phyloP scores from a whole-genome alignment of 2,329 filamentous ascomycete genomes.

The Geosmithia putterillii region DNA sequence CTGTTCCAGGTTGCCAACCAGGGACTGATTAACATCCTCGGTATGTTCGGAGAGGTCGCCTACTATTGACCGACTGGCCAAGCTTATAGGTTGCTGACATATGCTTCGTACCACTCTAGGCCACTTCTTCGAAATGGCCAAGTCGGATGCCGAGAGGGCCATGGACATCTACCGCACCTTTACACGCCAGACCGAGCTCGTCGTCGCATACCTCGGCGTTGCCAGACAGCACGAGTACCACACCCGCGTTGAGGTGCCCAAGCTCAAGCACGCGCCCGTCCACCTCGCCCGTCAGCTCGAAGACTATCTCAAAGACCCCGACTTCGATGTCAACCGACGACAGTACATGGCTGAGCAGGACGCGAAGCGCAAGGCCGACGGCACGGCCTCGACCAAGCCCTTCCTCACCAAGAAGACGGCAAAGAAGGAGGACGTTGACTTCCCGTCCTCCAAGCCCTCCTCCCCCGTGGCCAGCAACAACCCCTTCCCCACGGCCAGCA shows the following conservation, averaged over 20 bases:
- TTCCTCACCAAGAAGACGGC: constrained; percentile 6
- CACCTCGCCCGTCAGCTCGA: constrained; percentile 82
- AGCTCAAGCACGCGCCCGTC: constrained; percentile 92
- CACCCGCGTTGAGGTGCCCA: constrained; percentile 87
- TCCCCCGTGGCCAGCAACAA: constrained; percentile 27
- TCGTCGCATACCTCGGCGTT: constrained; percentile 79
- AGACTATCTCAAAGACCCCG: constrained; percentile 86
- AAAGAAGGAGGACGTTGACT: constrained; percentile 21
- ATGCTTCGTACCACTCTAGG: constrained; percentile 48
- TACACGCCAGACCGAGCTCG: constrained; percentile 80
- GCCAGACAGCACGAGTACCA: constrained; percentile 86
- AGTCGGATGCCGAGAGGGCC: constrained; percentile 81
- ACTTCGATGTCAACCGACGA: constrained; percentile 85
- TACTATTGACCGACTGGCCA: constrained; percentile 2
- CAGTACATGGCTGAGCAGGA: constrained; percentile 87
- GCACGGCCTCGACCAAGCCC: constrained; percentile 17
- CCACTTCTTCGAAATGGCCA: constrained; percentile 97
- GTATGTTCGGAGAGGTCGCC: constrained; percentile 34
- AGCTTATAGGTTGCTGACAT: constrained; percentile 1
- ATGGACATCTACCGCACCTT: constrained; percentile 89
- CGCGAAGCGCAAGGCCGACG: constrained; percentile 43
- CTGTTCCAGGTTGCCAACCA: constrained; percentile 95
- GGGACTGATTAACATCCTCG: constrained; percentile 90
- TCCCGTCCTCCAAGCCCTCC: constrained; percentile 13
- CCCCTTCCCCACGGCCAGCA: constrained; percentile 25